Evolutionary conservation across 2,329 filamentous ascomycete genomes (phyloP).

Genomic region (Fusarium nelsonii): DNA sequence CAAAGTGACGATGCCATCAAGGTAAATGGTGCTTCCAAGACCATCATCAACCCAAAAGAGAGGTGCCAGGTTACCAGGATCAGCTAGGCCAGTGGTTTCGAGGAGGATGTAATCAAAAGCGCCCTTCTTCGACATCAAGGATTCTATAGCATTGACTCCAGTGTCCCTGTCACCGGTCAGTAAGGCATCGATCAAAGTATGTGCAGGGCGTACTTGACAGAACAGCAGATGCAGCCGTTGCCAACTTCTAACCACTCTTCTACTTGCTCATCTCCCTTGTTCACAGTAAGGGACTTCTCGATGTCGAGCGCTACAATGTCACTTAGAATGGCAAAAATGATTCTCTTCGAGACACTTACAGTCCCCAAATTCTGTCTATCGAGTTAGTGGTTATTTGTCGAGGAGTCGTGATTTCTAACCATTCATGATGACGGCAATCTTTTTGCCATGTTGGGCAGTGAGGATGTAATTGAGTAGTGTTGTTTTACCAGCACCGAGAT

Average conservation of each 20-base stretch:
- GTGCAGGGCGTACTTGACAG: conserved; percentile 76
- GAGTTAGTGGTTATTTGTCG: conserved; percentile 32
- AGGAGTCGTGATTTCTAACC: conserved; percentile 57
- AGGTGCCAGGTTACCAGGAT: conserved; percentile 94
- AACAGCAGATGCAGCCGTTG: conserved; percentile 98
- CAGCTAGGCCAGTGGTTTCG: conserved; percentile 94
- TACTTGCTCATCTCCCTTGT: conserved; percentile 82
- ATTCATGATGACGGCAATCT: conserved; percentile 97
- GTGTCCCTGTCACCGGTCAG: conserved; percentile 73
- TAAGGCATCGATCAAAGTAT: no score
- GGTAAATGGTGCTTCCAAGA: conserved; percentile 92
- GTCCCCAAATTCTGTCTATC: conserved; percentile 77
- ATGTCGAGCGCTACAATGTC: conserved; percentile 82
- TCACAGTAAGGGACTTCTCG: conserved; percentile 94
- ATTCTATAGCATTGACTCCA: conserved; percentile 94
- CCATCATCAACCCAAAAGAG: conserved; percentile 99
- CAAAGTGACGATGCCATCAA: conserved; percentile 95
- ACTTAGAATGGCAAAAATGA: conserved; percentile 20
- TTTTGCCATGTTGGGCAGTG: conserved; percentile 95
- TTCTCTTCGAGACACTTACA: conserved; percentile 63
- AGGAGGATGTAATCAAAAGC: conserved; percentile 98
- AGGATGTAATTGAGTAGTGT: conserved; percentile 96
- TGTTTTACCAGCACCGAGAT: conserved; percentile 95
- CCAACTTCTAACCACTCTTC: conserved; percentile 96
- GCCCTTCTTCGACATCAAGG: conserved; percentile 92